Percentiles rank a stretch among this genome's conserved stretches.
Evolutionary conservation across 1,139 yeast species (phyloP).

Genomic region (Sugiyamaella japonica): DNA sequence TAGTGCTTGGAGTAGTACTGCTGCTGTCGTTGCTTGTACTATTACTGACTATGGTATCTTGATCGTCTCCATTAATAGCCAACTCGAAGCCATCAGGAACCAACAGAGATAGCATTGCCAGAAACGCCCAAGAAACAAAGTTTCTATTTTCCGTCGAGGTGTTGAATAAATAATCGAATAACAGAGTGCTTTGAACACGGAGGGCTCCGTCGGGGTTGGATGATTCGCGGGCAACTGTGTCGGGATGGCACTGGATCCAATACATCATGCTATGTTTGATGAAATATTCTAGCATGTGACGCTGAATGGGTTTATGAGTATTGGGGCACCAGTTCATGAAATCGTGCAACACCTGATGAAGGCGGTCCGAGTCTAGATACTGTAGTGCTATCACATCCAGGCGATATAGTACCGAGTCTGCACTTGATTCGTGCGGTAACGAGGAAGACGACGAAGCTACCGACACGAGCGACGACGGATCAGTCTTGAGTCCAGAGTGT

Average conservation of each 20-base stretch:
- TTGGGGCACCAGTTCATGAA: conserved; percentile 45
- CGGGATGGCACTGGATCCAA: conserved; percentile 61
- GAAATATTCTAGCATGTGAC: conserved; percentile 53
- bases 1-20: no score
- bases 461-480: not conserved
- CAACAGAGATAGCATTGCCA: conserved; percentile 38
- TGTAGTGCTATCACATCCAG: conserved; percentile 54
- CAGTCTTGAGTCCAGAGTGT: not conserved
- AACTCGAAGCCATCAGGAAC: conserved; percentile 31
- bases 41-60: not conserved
- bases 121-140: conserved; percentile 33
- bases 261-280: conserved; percentile 51
- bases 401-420: conserved; percentile 47
- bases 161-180: conserved; percentile 32
- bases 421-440: conserved; percentile 13
- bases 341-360: conserved; percentile 45
- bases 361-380: conserved; percentile 47
- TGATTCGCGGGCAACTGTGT: conserved; percentile 43
- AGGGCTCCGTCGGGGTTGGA: conserved; percentile 34
- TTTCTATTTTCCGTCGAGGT: conserved; percentile 28
- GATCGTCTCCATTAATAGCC: conserved; percentile 5
- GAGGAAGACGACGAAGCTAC: conserved; percentile 4
- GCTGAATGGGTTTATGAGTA: conserved; percentile 55
- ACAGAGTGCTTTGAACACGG: conserved; percentile 22
- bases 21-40: not conserved